phyloP scores from a whole-genome alignment of 257 asterid genomes.

The Solanum ahanhuiri region DNA sequence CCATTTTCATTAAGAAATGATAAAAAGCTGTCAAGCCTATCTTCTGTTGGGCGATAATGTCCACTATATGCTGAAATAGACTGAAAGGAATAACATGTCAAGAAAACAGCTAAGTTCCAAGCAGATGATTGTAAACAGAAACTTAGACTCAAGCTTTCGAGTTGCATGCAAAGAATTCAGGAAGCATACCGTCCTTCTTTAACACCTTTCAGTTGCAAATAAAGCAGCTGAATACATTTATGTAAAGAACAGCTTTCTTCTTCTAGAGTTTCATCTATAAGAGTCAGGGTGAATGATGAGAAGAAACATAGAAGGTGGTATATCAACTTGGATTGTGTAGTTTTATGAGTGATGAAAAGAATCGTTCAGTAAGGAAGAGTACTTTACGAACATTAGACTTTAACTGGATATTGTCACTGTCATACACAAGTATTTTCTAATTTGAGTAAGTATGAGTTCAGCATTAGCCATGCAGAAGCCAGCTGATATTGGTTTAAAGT shows the following conservation, averaged over 20 bases:
- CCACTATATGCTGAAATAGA: conserved; percentile 91
- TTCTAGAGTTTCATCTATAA: not conserved
- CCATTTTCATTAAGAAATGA: conserved; percentile 65
- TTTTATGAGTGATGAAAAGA: not conserved
- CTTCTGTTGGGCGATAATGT: conserved; percentile 91
- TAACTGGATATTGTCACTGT: not conserved
- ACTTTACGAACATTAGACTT: not conserved
- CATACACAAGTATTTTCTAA: not conserved
- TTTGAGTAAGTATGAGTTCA: not conserved
- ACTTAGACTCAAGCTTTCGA: not conserved
- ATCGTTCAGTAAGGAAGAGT: not conserved
- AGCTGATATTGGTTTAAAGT: not conserved
- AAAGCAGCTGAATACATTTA: not conserved
- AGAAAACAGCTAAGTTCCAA: not conserved
- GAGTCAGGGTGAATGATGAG: not conserved
- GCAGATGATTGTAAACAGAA: not conserved
- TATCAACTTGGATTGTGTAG: not conserved
- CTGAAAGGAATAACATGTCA: conserved; percentile 23
- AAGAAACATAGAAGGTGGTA: not conserved
- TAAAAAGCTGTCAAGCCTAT: conserved; percentile 50
- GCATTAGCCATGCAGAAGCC: not conserved
- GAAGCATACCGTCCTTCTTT: not conserved
- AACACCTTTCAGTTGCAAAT: not conserved
- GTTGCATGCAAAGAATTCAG: not conserved
- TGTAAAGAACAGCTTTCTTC: not conserved